Evolutionary conservation across 1,139 yeast genomes (phyloP).

Genomic region (Yamadazyma oceani): DNA sequence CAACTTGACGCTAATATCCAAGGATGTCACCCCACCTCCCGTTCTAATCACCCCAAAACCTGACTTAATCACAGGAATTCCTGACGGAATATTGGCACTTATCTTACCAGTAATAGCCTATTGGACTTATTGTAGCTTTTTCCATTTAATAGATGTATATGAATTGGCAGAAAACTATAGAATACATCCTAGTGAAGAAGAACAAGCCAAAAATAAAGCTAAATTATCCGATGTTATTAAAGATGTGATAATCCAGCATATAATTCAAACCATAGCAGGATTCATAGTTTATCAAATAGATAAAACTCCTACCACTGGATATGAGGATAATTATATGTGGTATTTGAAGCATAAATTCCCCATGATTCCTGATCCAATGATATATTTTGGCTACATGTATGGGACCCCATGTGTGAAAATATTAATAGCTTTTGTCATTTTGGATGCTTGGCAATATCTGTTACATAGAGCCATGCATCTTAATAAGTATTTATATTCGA

Average conservation of each 20-base stretch:
- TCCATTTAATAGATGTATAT: conserved; percentile 71
- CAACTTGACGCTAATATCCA: conserved; percentile 16
- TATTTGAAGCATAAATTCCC: conserved; percentile 34
- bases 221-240: conserved; percentile 64
- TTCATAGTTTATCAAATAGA: conserved; percentile 54
- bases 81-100: conserved; percentile 75
- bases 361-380: conserved; percentile 41
- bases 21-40: conserved; percentile 14
- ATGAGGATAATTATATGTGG: conserved; percentile 73
- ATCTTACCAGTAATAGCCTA: conserved; percentile 76
- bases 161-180: conserved; percentile 79
- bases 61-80: conserved; percentile 53
- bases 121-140: conserved; percentile 75
- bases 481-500: conserved; percentile 70
- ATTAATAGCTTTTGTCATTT: conserved; percentile 61
- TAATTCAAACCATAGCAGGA: conserved; percentile 78
- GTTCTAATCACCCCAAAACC: conserved; percentile 26
- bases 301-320: conserved; percentile 66
- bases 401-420: conserved; percentile 61
- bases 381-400: conserved; percentile 55
- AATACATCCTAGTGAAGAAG: conserved; percentile 90
- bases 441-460: conserved; percentile 95
- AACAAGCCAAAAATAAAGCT: conserved; percentile 71
- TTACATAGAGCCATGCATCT: conserved; percentile 86
- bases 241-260: conserved; percentile 83